Percentiles rank a stretch among this genome's conserved stretches.
phyloP scores from a whole-genome alignment of 306 rosid species.

The Senna tora region DNA sequence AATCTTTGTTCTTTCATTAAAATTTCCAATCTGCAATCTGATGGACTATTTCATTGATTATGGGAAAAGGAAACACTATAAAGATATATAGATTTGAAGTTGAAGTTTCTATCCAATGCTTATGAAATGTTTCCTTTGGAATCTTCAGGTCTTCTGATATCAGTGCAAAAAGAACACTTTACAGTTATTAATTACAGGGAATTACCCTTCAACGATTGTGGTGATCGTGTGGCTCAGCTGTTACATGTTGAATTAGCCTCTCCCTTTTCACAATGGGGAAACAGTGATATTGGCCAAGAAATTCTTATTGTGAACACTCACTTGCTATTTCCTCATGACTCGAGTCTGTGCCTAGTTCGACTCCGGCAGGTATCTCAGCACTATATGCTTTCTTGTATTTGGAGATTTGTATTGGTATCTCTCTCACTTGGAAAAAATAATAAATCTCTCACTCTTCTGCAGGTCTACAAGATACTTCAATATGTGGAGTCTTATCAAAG shows the following conservation, averaged over 20 bases:
- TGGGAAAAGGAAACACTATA: background rate
- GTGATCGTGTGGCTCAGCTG: slow-evolving; percentile 61
- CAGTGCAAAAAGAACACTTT: slow-evolving; percentile 48
- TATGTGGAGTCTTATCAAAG: slow-evolving; percentile 76
- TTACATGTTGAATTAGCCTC: slow-evolving; percentile 50
- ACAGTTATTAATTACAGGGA: slow-evolving; percentile 50
- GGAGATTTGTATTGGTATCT: background rate
- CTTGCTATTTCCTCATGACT: slow-evolving; percentile 59
- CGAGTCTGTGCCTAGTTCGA: slow-evolving; percentile 53
- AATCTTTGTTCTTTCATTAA: background rate
- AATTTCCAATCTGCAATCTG: background rate
- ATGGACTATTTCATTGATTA: background rate
- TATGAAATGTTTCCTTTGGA: slow-evolving; percentile 30
- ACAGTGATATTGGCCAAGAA: slow-evolving; percentile 41
- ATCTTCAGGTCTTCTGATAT: slow-evolving; percentile 53
- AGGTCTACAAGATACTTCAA: slow-evolving; percentile 89
- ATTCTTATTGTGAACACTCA: slow-evolving; percentile 60
- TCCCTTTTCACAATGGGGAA: slow-evolving; percentile 39
- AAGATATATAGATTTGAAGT: background rate
- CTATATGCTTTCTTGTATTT: background rate
- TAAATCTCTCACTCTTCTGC: background rate
- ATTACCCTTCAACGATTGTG: slow-evolving; percentile 55
- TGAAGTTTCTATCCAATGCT: slow-evolving; percentile 7
- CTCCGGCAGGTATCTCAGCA: slow-evolving; percentile 49
- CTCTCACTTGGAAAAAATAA: slow-evolving; percentile 17